Base-by-base conservation (phyloP, 768 basidiomycete genomes). In the Coprinopsis cinerea region DNA sequence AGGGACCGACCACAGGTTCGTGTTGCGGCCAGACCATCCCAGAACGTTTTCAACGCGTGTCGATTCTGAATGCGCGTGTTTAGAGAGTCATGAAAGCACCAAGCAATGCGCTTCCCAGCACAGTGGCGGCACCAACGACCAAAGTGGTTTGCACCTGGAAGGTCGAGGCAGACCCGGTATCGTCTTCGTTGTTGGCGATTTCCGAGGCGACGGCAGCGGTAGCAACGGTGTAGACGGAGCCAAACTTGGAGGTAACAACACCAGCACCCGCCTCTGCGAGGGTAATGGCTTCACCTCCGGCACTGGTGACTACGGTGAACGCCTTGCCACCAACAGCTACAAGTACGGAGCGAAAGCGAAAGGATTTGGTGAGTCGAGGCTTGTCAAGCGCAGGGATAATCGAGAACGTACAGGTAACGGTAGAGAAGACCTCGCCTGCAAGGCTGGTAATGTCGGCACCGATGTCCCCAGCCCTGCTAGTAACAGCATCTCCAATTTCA, bases 221-320 rank as follows among this genome's bases (percentile, higher is more conserved):
- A 1, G 76, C 75, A 18, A 74, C 68, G 14, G 76, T 81, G 62
- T 73, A 83, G 1, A 74, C 59, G 6, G 74, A 72, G 28, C 82
- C 82, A 22, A 72, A 78, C 53, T 71, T 73, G 17, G 76, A 72
- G 24, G 81, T 83, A 6, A 64, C 68, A 14, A 68, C 67, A 14
- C 58, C 72, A 35, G 60, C 71, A 4, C 68, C 73, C 1, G 66
- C 65, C 3, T 53, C 61, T 23, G 81, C 83, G 17, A 87, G 71
- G 0, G 83, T 86, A 50, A 84, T 64, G 1, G 74, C 83, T 37
- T 71, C 56, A 10, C 83, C 84, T 5, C 81, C 85, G 9, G 60
- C 73, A 35, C 75, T 78, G 14, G 79, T 82, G 24, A 86, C 64
- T 17, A 85, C 60, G 13, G 79, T 86, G 44, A 70, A 64, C 1